phyloP scores from a whole-genome alignment of 345 rosid genomes.

The Leavenworthia alabamica region DNA sequence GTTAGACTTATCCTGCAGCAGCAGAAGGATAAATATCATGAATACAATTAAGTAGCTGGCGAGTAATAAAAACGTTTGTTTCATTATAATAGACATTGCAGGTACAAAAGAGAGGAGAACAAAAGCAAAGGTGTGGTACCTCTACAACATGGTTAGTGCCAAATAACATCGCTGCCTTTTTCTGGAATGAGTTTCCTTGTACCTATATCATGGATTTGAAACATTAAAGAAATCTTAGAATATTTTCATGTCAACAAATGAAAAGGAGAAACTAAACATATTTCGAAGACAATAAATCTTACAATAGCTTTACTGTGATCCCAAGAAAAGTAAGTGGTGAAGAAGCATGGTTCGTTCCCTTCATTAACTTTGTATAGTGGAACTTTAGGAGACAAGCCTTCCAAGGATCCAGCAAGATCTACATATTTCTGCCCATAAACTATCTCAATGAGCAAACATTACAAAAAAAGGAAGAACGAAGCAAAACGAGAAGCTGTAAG shows the following conservation, averaged over 20 bases:
- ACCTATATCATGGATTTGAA: slow-evolving; percentile 39
- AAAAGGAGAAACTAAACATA: not conserved
- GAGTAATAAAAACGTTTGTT: not conserved
- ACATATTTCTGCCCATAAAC: slow-evolving; percentile 62
- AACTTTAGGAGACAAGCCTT: slow-evolving; percentile 73
- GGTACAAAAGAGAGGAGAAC: too few species aligned
- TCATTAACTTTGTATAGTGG: slow-evolving; percentile 89
- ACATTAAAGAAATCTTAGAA: not conserved
- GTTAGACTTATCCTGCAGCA: slow-evolving; percentile 35
- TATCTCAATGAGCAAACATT: slow-evolving; percentile 16
- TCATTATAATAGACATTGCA: too few species aligned
- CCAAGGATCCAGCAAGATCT: slow-evolving; percentile 66
- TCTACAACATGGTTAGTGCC: slow-evolving; percentile 67
- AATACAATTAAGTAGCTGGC: not conserved
- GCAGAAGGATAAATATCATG: not conserved
- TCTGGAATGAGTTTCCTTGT: slow-evolving; percentile 94
- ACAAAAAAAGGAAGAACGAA: not conserved
- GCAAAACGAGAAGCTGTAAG: not conserved
- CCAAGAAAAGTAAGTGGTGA: slow-evolving; percentile 87
- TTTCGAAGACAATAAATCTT: slow-evolving; percentile 24
- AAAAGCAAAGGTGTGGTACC: slow-evolving; percentile 35
- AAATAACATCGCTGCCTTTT: slow-evolving; percentile 77
- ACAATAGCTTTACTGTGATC: slow-evolving; percentile 72
- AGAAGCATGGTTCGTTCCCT: slow-evolving; percentile 96
- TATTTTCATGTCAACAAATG: not conserved